Base-by-base conservation (phyloP, 148 eudicot genomes). In the Fagopyrum tataricum region DNA sequence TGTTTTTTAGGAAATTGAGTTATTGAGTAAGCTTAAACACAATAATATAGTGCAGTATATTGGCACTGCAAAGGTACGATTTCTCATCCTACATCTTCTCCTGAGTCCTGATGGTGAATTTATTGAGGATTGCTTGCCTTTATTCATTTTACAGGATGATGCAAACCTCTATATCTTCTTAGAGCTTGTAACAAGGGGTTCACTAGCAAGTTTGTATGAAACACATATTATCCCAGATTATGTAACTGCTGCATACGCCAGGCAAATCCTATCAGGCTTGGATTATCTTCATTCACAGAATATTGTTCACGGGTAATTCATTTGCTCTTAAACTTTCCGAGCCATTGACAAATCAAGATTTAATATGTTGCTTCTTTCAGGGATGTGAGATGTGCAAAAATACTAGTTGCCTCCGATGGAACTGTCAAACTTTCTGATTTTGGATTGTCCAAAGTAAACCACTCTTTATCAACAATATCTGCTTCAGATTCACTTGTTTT, bases 331-430 rank as follows among this genome's bases (percentile, higher is more conserved):
- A 31, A 31, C 37, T 31, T 31, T 31, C 37, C 2, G 37, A 31
- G 37, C 37, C 37, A 31, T 31, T 31, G 37, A 31, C 37, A 31
- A 3, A 31, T 31, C n/a, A 31, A 15, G 69, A n/a, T 14, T 14
- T 13, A 61, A 59, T 5, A 23, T 39, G 44, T n/a, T 64, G 69
- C 17, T 64, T 14, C 69, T 15, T 13, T 62, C 84, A 92, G 98
- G 84, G 96, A 92, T 84, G 87, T 92, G 44, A 92, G 90, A 80
- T 85, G 96, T 85, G 98, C 91, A 61, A 92, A 92, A 73, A 88
- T 90, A 82, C 82, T 92, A 82, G 93, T 90, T 74, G 88, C 83
- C 75, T 80, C 91, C 41, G 78, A 72, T 76, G 98, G 98, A 67
- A 83, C 82, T 26, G 91, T 92, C 73, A 92, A 92, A 69, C 96